Evolutionary conservation across 2,329 filamentous ascomycete species (phyloP), one percentile per base, ranked within the genome.

Genomic region (Reticulascus tulasneorum): DNA sequence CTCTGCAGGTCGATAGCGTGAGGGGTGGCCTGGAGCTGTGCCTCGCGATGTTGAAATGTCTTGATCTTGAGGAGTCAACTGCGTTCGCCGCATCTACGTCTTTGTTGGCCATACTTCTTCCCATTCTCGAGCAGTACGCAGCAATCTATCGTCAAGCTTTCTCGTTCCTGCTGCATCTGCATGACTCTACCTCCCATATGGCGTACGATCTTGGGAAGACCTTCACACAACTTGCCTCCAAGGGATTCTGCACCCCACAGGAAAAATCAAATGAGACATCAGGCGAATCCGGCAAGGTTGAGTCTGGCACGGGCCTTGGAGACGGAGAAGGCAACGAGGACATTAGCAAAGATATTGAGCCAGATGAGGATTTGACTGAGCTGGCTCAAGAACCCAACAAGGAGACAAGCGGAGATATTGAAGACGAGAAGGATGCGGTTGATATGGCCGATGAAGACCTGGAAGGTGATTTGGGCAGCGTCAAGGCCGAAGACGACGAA

Each of bases 321-420:
- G 93, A 96, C 29, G 94, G 93, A 9, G 86, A 96, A 59, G 94
- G 91, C 13, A 90, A 85, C 5, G 90, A 98, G 56, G 91, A 98
- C 59, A 97, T 98, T 47, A 97, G 90, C 62, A 97, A 98, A 57
- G 93, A 98, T 53, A 84, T 98, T 29, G 80, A 86, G 45, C 84
- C 91, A 12, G 91, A 98, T 42, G 93, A 99, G 58, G 90, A 98
- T 55, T 67, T 98, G 5, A 81, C 86, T 1, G 93, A 98, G 48
- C 70, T 98, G 28, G 91, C 93, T 0, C 87, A 96, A 56, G 85
- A 96, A 52, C 75, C 81, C 26, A 83, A 86, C 42, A 75, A 80
- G 43, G 76, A 84, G 45, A 69, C 77, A 23, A 64, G 67, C 9
- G 73, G 69, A 2, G 82, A 86, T 12, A 83, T 89, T 36, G 82